Percentiles rank a stretch among this genome's conserved stretches.
Evolutionary conservation across 345 rosid species (phyloP).

Genomic region (Rhizophora mangle): DNA sequence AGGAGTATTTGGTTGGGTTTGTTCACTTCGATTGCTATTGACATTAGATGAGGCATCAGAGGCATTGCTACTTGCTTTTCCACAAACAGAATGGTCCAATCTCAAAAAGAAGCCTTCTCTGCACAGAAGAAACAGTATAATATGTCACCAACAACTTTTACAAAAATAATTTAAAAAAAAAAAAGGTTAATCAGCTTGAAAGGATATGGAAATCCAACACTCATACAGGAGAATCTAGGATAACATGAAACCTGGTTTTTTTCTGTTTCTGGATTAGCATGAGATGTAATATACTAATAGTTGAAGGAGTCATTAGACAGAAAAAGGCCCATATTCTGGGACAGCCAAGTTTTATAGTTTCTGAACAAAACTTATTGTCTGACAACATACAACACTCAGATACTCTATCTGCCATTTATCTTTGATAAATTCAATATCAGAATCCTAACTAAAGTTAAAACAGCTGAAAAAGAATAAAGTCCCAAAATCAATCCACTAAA

Average conservation of each 20-base stretch:
- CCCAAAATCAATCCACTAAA: too few relatives aligned
- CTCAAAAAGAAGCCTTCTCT: constrained; percentile 89
- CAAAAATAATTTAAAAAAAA: too few relatives aligned
- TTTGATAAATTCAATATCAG: too few relatives aligned
- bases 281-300: not conserved
- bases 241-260: not conserved
- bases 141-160: not conserved
- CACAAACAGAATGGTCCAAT: constrained; percentile 54
- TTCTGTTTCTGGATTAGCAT: not conserved
- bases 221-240: not conserved
- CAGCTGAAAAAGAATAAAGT: too few relatives aligned
- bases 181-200: too few relatives aligned
- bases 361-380: too few relatives aligned
- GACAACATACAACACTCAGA: too few relatives aligned
- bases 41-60: constrained; percentile 58
- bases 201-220: not conserved
- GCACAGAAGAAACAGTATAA: constrained; percentile 18
- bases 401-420: too few relatives aligned
- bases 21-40: constrained; percentile 42
- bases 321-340: too few relatives aligned
- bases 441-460: too few relatives aligned
- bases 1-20: constrained; percentile 32
- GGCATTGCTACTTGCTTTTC: constrained; percentile 51
- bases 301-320: too few relatives aligned
- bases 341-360: too few relatives aligned